Conservation (phyloP, 2,329 filamentous ascomycete genomes). For the Xylaria sp. region DNA sequence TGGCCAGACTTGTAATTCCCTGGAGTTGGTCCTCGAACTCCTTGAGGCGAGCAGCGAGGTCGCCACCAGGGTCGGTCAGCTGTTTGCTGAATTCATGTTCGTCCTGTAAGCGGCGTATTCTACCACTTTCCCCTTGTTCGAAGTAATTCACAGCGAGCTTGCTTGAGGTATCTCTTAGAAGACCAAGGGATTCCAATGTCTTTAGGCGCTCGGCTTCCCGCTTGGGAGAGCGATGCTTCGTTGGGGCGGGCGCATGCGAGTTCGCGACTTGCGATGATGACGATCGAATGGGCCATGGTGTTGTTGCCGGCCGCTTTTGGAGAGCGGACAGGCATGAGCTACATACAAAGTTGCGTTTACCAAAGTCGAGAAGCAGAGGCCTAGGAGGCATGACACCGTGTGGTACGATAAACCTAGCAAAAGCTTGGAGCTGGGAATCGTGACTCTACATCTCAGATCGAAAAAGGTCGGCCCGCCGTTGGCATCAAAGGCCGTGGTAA, state of each 20-base stretch:
- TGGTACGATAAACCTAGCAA: neutral
- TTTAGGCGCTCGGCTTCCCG: constrained; percentile 40
- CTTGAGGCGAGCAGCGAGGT: constrained; percentile 45
- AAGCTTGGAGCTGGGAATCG: constrained; percentile 1
- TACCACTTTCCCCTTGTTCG: constrained; percentile 51
- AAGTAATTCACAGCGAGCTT: constrained; percentile 51
- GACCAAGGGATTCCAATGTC: constrained; percentile 37
- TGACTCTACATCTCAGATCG: neutral
- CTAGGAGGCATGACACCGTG: constrained; percentile 38
- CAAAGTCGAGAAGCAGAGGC: constrained; percentile 33
- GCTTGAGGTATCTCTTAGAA: constrained; percentile 31
- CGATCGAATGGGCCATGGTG: constrained; percentile 37
- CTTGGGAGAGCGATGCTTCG: constrained; percentile 29
- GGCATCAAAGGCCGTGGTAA: constrained; percentile 15
- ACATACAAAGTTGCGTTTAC: constrained; percentile 40
- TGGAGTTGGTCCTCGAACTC: constrained; percentile 48
- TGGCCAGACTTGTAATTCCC: constrained; percentile 33
- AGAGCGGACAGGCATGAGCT: constrained; percentile 39
- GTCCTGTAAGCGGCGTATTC: constrained; percentile 46
- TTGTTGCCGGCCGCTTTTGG: constrained; percentile 29
- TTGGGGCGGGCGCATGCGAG: constrained; percentile 20
- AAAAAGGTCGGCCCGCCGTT: constrained; percentile 23
- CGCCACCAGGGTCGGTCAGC: constrained; percentile 45
- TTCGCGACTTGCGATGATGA: constrained; percentile 32
- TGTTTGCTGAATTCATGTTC: constrained; percentile 50